Percentiles rank a stretch among this genome's conserved stretches.
These are phyloP conservation scores for Pseudophaeomoniella oleicola DNA, from an alignment of 2,329 filamentous ascomycete genomes.

Conservation along the genomic window DNA sequence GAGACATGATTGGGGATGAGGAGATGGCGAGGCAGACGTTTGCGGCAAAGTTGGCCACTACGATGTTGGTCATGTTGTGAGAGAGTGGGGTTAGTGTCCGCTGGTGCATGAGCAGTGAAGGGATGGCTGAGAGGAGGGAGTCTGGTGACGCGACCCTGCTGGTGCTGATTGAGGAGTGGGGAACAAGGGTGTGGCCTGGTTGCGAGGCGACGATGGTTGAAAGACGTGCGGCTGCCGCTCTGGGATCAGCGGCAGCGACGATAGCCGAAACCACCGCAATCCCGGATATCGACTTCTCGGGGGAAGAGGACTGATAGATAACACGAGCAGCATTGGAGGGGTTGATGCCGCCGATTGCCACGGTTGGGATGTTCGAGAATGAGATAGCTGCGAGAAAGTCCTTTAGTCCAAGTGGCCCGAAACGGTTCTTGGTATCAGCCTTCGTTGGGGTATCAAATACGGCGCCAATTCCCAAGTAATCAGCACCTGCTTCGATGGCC, in stretches of 20 bases:
- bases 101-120: background rate
- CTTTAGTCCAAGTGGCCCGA: constrained; percentile 58
- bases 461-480: constrained; percentile 84
- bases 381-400: constrained; percentile 50
- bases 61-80: constrained; percentile 96
- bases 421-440: constrained; percentile 70
- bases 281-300: constrained; percentile 47
- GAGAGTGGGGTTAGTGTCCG: constrained; percentile 51
- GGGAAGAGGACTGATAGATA: constrained; percentile 50
- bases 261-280: constrained; percentile 85
- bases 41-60: constrained; percentile 89
- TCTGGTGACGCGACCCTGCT: constrained; percentile 3
- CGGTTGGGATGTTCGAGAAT: constrained; percentile 38
- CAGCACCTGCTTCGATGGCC: constrained; percentile 62
- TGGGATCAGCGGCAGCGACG: constrained; percentile 55
- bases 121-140: background rate
- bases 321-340: constrained; percentile 59
- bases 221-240: constrained; percentile 35
- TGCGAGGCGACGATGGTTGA: background rate
- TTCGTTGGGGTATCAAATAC: constrained; percentile 83
- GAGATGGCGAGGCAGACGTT: constrained; percentile 72
- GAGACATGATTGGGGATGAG: constrained; percentile 87
- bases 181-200: constrained; percentile 12
- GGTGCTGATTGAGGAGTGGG: constrained; percentile 18
- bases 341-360: constrained; percentile 85